These are phyloP conservation scores for Zoysia japonica DNA, from an alignment of 176 grass and related monocot genomes.

Conservation along the genomic window DNA sequence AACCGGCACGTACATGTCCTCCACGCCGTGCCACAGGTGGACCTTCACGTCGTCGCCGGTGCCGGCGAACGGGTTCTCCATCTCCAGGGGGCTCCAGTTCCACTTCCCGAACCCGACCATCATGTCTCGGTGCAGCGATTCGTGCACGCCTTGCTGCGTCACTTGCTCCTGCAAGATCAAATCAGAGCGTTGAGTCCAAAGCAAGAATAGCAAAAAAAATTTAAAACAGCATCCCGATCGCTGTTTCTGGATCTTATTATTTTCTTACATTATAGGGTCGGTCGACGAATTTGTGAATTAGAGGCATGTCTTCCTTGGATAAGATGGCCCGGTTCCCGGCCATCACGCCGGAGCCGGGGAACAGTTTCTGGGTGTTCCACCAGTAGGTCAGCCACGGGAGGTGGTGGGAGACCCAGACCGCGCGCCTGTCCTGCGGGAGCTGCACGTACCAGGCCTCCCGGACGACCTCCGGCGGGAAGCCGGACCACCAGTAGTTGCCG, in stretches of 20 bases:
- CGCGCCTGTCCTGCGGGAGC: conserved; percentile 60
- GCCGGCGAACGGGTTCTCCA: conserved; percentile 65
- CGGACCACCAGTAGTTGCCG: conserved; percentile 77
- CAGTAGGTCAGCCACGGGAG: conserved; percentile 80
- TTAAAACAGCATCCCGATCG: no score
- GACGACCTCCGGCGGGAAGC: conserved; percentile 61
- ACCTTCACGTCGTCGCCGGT: conserved; percentile 44
- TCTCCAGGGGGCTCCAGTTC: conserved; percentile 63
- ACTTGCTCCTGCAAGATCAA: conserved; percentile 40
- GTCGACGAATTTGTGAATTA: conserved; percentile 9
- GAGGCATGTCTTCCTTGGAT: conserved; percentile 13
- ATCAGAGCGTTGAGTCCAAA: neutral
- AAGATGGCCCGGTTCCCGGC: neutral
- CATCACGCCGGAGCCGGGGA: conserved; percentile 51
- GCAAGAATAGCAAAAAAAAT: neutral
- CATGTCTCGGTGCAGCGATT: conserved; percentile 72
- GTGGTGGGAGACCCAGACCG: conserved; percentile 66
- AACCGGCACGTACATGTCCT: conserved; percentile 62
- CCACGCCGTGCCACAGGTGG: conserved; percentile 79
- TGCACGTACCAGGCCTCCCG: conserved; percentile 60
- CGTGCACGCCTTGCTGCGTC: conserved; percentile 65
- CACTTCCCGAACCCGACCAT: conserved; percentile 78
- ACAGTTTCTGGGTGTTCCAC: conserved; percentile 81
- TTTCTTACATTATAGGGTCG: neutral
- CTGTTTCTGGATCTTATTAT: neutral